Percentiles rank a stretch among this genome's conserved stretches.
Conservation (phyloP, 108 stramenopile genomes). For the Fistulifera solaris region DNA sequence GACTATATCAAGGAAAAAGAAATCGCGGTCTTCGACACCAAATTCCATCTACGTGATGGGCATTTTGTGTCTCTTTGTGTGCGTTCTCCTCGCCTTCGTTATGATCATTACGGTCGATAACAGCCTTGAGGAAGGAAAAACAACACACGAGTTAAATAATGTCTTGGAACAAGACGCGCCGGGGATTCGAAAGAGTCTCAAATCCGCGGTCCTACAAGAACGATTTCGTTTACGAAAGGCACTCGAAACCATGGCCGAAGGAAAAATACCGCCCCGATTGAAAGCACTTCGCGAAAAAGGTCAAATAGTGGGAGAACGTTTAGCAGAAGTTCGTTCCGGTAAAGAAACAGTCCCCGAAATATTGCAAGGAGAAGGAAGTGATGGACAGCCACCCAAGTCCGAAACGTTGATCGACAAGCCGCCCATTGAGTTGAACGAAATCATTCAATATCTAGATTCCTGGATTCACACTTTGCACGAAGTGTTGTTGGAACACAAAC, state of each 20-base stretch:
- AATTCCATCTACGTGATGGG: no score
- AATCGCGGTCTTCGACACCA: no score
- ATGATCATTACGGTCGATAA: no score
- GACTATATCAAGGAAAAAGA: no score
- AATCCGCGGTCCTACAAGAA: no score
- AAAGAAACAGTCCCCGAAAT: slow-evolving; percentile 72
- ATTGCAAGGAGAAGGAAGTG: slow-evolving; percentile 25
- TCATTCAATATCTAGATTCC: slow-evolving; percentile 41
- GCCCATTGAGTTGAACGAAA: slow-evolving; percentile 67
- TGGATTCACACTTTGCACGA: slow-evolving; percentile 63
- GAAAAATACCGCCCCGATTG: slow-evolving; percentile 45
- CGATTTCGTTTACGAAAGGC: slow-evolving; percentile 9
- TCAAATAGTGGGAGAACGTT: slow-evolving; percentile 68
- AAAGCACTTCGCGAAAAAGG: slow-evolving; percentile 39
- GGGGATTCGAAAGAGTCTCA: no score
- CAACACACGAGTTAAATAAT: no score
- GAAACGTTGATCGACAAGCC: slow-evolving; percentile 34
- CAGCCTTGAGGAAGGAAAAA: no score
- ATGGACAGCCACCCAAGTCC: not conserved
- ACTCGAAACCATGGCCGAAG: slow-evolving; percentile 21
- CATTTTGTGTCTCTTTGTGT: no score
- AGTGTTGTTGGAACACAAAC: slow-evolving; percentile 34
- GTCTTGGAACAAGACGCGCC: no score
- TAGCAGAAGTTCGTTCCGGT: slow-evolving; percentile 60
- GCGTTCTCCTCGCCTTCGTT: no score